Base-by-base conservation (phyloP, 306 rosid genomes). In the Cucurbita maxima region DNA sequence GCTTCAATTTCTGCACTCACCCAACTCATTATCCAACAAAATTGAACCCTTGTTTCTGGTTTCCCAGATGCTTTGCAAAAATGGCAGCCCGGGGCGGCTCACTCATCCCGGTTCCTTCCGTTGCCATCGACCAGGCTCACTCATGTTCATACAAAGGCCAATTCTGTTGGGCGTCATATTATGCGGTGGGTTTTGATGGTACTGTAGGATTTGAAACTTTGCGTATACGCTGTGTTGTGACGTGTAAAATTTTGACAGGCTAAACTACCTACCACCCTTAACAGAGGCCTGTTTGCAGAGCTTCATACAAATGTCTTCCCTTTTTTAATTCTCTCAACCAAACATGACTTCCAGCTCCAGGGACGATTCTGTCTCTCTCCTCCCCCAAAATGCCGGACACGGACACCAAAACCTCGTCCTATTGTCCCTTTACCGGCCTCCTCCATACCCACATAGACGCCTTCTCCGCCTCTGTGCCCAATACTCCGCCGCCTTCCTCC, bases 321-420 rank as follows among this genome's bases (percentile, higher is more conserved):
- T 10, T 41, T 36, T 18, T 36, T 62, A 41, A 34, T n/a, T 45
- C 6, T 43, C 34, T 6, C 11, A 1, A 58, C 3, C 36, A 7
- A 74, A 36, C 58, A 90, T 90, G 96, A 59, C 76, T 1, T 73
- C 88, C 75, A 80, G 68, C 77, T 79, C 82, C 71, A 77, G 16
- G 56, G 56, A 19, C 41, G 36, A 41, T 63, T 61, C 81, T 73
- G 77, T 77, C 56, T 76, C 87, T 20, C 85, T 92, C 7, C 76
- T 88, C 51, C 89, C 96, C 54, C 37, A 81, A 6, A 19, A 75
- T 37, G 72, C 84, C 18, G 25, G 47, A 56, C 10, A 56, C 4
- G 25, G 47, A 56, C 10, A 56, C 4, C 92, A 81, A 80, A 85
- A 79, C 86, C 83, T 90, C 80, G 84, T 90, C 88, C 85, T 94